Conservation (phyloP, 768 basidiomycete species). For the Amanita rubescens region DNA sequence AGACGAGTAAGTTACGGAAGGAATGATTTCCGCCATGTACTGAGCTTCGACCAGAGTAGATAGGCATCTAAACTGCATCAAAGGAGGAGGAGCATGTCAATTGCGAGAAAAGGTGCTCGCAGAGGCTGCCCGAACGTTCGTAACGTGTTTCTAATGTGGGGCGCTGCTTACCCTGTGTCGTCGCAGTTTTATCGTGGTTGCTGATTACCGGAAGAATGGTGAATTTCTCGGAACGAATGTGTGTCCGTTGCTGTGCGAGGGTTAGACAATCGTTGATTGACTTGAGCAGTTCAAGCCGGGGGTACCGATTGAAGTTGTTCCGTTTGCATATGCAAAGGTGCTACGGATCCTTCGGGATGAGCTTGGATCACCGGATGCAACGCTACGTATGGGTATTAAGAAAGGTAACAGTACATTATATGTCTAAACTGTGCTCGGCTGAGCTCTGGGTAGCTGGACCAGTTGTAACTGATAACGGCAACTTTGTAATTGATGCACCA, state of each 20-base stretch:
- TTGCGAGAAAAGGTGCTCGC: conserved; percentile 96
- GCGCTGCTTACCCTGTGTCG: conserved; percentile 1
- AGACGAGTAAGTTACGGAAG: conserved; percentile 65
- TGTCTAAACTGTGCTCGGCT: background rate
- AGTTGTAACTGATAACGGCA: conserved; percentile 94
- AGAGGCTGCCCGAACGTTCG: conserved; percentile 84
- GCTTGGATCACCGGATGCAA: conserved; percentile 61
- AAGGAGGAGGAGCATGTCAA: conserved; percentile 96
- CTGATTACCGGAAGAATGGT: conserved; percentile 94
- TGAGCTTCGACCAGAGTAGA: conserved; percentile 58
- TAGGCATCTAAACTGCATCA: conserved; percentile 81
- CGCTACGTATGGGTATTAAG: conserved; percentile 88
- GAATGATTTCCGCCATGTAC: background rate
- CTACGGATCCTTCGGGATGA: conserved; percentile 57
- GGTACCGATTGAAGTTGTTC: conserved; percentile 94
- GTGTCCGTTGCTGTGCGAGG: conserved; percentile 21
- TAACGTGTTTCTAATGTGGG: conserved; percentile 8
- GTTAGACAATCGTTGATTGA: background rate
- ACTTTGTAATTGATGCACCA: conserved; percentile 96
- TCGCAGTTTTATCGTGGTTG: conserved; percentile 77
- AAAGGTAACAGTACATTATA: conserved; percentile 35
- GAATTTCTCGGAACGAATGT: conserved; percentile 76
- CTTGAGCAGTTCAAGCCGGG: conserved; percentile 66
- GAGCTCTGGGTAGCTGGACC: conserved; percentile 60
- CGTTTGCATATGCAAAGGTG: conserved; percentile 91